Evolutionary conservation across 2,329 filamentous ascomycete genomes (phyloP).

Genomic region (Talaromyces rugulosus): DNA sequence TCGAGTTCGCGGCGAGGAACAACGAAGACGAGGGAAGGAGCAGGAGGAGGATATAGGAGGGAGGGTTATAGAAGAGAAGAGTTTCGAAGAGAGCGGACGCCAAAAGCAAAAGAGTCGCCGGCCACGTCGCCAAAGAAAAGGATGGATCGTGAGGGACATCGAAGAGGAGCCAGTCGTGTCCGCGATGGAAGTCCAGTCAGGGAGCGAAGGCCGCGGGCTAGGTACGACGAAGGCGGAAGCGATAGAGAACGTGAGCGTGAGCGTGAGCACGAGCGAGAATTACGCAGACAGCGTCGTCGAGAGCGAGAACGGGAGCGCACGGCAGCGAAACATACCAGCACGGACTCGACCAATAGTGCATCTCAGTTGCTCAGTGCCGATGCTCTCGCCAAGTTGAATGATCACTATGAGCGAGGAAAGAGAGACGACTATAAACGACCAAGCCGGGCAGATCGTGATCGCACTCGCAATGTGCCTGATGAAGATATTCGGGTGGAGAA

Average conservation of each 20-base stretch:
- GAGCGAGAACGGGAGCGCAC: slow-evolving; percentile 16
- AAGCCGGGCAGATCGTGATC: neutral
- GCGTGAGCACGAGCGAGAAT: slow-evolving; percentile 6
- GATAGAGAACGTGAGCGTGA: neutral
- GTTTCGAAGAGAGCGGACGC: slow-evolving; percentile 20
- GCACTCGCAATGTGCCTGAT: slow-evolving; percentile 13
- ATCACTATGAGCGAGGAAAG: slow-evolving; percentile 55
- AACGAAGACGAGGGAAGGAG: slow-evolving; percentile 20
- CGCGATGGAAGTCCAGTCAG: slow-evolving; percentile 20
- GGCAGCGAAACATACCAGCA: slow-evolving; percentile 27
- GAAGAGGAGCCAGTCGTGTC: slow-evolving; percentile 23
- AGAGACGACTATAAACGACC: slow-evolving; percentile 28
- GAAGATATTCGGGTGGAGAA: slow-evolving; percentile 13
- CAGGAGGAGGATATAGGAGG: slow-evolving; percentile 16
- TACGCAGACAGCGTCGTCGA: slow-evolving; percentile 20
- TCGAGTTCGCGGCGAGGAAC: slow-evolving; percentile 25
- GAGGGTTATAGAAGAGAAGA: slow-evolving; percentile 5
- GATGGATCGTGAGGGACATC: slow-evolving; percentile 29
- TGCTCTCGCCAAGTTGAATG: slow-evolving; percentile 63
- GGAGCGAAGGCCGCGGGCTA: slow-evolving; percentile 19
- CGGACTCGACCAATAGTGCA: slow-evolving; percentile 40
- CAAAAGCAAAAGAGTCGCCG: slow-evolving; percentile 34
- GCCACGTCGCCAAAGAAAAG: slow-evolving; percentile 33
- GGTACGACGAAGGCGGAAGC: slow-evolving; percentile 21
- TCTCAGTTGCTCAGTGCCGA: slow-evolving; percentile 46